Percentiles rank a stretch among this genome's conserved stretches.
Evolutionary conservation across 2,329 filamentous ascomycete genomes (phyloP).

Genomic region (Penicillium sp.): DNA sequence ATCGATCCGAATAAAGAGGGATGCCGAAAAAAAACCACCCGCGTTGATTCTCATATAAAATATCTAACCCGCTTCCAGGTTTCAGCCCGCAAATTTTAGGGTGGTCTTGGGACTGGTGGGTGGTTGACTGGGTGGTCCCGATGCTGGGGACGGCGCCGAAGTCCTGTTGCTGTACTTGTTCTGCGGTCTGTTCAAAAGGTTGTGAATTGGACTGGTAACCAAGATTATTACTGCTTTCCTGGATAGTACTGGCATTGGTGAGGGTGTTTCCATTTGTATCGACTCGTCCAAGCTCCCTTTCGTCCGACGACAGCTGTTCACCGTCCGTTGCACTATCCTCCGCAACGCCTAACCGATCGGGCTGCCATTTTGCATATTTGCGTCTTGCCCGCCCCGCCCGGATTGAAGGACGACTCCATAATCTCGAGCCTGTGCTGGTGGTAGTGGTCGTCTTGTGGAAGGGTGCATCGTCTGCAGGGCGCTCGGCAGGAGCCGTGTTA

Average conservation of each 20-base stretch:
- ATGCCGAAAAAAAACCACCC: slow-evolving; percentile 88
- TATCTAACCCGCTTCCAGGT: slow-evolving; percentile 67
- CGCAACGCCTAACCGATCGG: slow-evolving; percentile 60
- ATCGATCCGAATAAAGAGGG: slow-evolving; percentile 84
- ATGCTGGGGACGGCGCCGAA: background rate
- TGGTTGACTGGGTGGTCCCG: background rate
- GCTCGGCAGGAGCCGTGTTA: slow-evolving; percentile 40
- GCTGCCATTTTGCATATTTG: slow-evolving; percentile 57
- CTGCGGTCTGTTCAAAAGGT: slow-evolving; percentile 18
- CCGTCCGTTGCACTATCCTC: slow-evolving; percentile 25
- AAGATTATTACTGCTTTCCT: background rate
- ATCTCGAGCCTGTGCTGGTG: slow-evolving; percentile 20
- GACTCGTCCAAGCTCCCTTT: slow-evolving; percentile 24
- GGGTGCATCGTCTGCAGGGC: slow-evolving; percentile 27
- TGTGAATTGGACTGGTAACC: slow-evolving; percentile 9
- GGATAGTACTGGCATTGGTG: slow-evolving; percentile 17
- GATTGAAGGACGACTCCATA: slow-evolving; percentile 37
- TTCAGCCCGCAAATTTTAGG: slow-evolving; percentile 27
- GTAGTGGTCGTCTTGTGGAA: slow-evolving; percentile 20
- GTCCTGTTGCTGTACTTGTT: background rate
- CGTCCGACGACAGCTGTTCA: slow-evolving; percentile 26
- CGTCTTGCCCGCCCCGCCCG: slow-evolving; percentile 45
- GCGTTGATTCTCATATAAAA: slow-evolving; percentile 94
- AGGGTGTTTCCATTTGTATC: slow-evolving; percentile 19
- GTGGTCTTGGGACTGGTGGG: slow-evolving; percentile 12